Evolutionary conservation across 768 basidiomycete species (phyloP).

Genomic region (Hericium coralloides): DNA sequence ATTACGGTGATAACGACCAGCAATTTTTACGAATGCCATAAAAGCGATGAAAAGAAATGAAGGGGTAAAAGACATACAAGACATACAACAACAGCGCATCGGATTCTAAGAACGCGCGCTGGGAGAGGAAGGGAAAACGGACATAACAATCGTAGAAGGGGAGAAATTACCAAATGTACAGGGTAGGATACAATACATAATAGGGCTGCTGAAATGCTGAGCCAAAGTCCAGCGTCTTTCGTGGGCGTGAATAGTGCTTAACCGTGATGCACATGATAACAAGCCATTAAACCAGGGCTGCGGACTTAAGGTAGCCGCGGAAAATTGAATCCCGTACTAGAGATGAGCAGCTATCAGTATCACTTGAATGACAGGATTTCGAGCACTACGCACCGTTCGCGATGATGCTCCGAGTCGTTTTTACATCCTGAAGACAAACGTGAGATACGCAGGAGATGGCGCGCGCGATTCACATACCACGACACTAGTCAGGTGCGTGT

Average conservation of each 20-base stretch:
- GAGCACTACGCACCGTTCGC: slow-evolving; percentile 47
- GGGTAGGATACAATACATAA: not conserved
- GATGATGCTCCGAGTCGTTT: slow-evolving; percentile 77
- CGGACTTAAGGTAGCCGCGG: slow-evolving; percentile 27
- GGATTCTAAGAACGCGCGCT: no score
- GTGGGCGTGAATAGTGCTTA: no score
- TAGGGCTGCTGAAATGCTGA: no score
- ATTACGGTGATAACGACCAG: no score
- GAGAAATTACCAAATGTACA: not conserved
- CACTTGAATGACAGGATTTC: not conserved
- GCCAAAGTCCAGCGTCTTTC: no score
- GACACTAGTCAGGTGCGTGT: slow-evolving; percentile 75
- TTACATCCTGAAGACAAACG: slow-evolving; percentile 50
- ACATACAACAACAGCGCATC: not conserved
- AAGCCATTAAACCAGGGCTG: slow-evolving; percentile 24
- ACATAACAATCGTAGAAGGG: not conserved
- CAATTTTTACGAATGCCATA: not conserved
- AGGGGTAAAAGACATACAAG: not conserved
- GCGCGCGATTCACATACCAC: slow-evolving; percentile 35
- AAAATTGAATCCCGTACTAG: slow-evolving; percentile 28
- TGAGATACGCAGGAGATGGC: not conserved
- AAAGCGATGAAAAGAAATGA: not conserved
- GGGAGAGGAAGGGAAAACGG: no score
- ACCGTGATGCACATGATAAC: no score
- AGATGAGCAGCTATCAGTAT: not conserved